Conservation (phyloP, 2,329 filamentous ascomycete species). For the Lasiodiplodia gonubiensis region DNA sequence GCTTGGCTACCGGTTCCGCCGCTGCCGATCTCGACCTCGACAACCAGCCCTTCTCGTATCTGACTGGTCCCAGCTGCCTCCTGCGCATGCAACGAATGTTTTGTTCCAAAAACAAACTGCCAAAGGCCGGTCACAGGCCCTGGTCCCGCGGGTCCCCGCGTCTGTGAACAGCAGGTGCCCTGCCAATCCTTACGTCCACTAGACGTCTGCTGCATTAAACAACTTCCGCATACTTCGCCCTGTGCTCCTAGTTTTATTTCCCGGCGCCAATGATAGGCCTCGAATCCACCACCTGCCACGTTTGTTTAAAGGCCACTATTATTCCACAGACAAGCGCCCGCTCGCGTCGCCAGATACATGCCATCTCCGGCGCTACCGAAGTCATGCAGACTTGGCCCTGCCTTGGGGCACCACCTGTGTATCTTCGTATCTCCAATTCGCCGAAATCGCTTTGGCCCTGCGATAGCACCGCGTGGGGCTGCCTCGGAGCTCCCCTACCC, state of each 20-base stretch:
- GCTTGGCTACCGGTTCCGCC: conserved; percentile 13
- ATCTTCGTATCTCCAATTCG: conserved; percentile 18
- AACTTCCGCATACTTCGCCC: background rate
- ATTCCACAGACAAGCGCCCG: conserved; percentile 10
- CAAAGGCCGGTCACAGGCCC: background rate
- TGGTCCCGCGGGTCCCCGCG: conserved; percentile 11
- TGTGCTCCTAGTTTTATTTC: background rate
- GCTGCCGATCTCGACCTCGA: conserved; percentile 6
- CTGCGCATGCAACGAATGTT: background rate
- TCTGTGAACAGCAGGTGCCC: conserved; percentile 15
- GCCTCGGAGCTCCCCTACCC: conserved; percentile 22
- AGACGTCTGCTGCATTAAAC: background rate
- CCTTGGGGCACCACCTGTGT: conserved; percentile 6
- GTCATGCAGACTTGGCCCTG: conserved; percentile 23
- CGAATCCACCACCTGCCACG: conserved; percentile 1
- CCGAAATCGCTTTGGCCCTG: background rate
- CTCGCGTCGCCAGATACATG: conserved; percentile 3
- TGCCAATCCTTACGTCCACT: background rate
- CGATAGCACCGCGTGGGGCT: conserved; percentile 4
- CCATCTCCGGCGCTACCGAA: conserved; percentile 23
- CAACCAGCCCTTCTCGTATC: conserved; percentile 1
- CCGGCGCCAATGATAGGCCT: background rate
- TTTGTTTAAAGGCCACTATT: background rate
- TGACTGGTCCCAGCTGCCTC: background rate
- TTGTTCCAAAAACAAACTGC: background rate